These are phyloP conservation scores for Colletotrichum gloeosporioides DNA, from an alignment of 2,329 filamentous ascomycete genomes.

Conservation along the genomic window DNA sequence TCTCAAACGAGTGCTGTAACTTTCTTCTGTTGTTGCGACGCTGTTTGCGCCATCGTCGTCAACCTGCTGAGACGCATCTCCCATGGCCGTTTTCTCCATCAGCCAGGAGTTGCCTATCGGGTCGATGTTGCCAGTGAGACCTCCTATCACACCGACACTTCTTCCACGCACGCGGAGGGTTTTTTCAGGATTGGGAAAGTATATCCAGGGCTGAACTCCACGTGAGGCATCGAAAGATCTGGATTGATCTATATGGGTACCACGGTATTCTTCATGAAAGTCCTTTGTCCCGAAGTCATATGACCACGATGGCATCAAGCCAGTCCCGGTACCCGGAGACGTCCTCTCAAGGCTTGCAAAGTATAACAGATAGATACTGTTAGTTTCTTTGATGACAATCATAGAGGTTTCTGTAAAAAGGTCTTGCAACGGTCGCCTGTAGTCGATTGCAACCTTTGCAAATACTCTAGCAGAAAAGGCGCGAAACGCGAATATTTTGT, in stretches of 20 bases:
- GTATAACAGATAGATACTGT: rapidly evolving
- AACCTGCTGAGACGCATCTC: too few species aligned
- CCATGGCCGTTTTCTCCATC: rapidly evolving
- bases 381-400: rapidly evolving
- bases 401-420: neutral
- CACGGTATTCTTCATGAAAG: rapidly evolving
- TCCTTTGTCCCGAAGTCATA: rapidly evolving
- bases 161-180: too few species aligned
- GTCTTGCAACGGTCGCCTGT: rapidly evolving
- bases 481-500: neutral
- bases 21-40: too few species aligned
- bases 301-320: neutral
- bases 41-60: too few species aligned
- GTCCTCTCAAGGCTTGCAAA: neutral
- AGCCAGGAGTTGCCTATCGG: neutral
- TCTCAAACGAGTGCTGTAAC: too few species aligned
- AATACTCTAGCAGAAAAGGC: rapidly evolving
- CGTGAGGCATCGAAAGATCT: neutral
- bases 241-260: neutral
- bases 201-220: neutral
- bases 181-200: rapidly evolving
- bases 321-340: rapidly evolving
- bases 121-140: rapidly evolving
- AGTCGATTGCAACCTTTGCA: rapidly evolving
- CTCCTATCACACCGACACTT: neutral